Percentiles rank a stretch among this genome's conserved stretches.
Evolutionary conservation across 106 monocot genomes (phyloP).

Genomic region (Platanthera zijinensis): DNA sequence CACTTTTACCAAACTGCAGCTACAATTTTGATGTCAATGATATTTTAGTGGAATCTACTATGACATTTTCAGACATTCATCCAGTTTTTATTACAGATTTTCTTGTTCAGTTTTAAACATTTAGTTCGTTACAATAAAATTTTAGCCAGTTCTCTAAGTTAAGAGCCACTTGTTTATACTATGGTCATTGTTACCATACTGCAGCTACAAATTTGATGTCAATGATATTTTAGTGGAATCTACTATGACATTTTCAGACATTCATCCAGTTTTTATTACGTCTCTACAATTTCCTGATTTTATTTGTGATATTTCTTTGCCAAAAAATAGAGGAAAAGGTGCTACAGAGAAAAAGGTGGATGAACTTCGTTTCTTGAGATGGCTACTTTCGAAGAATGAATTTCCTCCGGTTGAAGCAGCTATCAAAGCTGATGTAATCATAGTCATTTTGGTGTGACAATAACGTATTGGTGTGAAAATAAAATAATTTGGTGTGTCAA

Average conservation of each 20-base stretch:
- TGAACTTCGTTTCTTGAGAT: too few species aligned
- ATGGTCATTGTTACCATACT: not conserved
- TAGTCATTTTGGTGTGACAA: too few species aligned
- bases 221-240: not conserved
- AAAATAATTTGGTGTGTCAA: too few species aligned
- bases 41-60: too few species aligned
- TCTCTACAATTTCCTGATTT: too few species aligned
- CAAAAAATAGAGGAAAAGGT: too few species aligned
- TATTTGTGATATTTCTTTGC: too few species aligned
- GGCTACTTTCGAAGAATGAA: too few species aligned
- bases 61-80: not conserved
- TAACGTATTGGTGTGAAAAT: too few species aligned
- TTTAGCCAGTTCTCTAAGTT: not conserved
- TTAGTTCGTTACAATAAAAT: not conserved
- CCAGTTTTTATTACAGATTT: not conserved
- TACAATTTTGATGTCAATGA: not conserved
- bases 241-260: not conserved
- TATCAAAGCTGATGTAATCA: too few species aligned
- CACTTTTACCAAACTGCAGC: not conserved
- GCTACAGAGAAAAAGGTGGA: too few species aligned
- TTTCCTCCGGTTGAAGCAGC: too few species aligned
- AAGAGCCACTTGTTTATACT: not conserved
- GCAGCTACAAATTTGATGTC: not conserved
- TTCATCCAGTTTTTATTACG: not conserved
- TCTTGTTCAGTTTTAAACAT: not conserved